phyloP scores from a whole-genome alignment of 1,139 yeast species.

The Hyphopichia pseudoburtonii region DNA sequence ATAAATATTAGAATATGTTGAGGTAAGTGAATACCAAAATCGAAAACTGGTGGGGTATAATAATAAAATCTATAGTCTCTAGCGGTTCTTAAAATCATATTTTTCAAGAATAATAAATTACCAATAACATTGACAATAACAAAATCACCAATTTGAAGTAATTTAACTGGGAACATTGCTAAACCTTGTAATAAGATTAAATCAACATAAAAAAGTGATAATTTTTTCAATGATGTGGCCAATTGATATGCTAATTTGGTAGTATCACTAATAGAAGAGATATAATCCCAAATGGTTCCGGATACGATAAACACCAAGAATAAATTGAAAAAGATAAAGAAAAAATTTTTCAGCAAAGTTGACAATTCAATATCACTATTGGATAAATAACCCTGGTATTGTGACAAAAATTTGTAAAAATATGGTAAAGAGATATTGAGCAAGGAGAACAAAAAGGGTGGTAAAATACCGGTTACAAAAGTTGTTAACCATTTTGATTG shows the following conservation, averaged over 20 bases:
- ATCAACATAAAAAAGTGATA: constrained; percentile 80
- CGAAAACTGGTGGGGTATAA: constrained; percentile 74
- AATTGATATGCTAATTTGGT: constrained; percentile 68
- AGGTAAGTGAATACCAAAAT: constrained; percentile 79
- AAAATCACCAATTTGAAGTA: constrained; percentile 43
- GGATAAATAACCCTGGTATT: constrained; percentile 69
- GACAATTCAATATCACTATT: constrained; percentile 76
- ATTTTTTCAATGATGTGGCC: constrained; percentile 67
- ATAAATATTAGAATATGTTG: constrained; percentile 76
- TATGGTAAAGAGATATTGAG: constrained; percentile 69
- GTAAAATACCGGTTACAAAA: constrained; percentile 71
- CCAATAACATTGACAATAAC: constrained; percentile 33
- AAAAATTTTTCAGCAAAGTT: constrained; percentile 73
- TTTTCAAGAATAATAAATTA: constrained; percentile 46
- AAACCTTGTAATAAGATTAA: constrained; percentile 79
- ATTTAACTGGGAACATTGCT: constrained; percentile 78
- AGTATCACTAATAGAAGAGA: constrained; percentile 77
- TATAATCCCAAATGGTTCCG: constrained; percentile 74
- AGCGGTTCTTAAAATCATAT: constrained; percentile 50
- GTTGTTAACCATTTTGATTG: constrained; percentile 68
- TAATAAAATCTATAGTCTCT: constrained; percentile 64
- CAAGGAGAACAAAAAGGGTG: constrained; percentile 71
- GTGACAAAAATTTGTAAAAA: constrained; percentile 64
- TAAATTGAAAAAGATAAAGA: constrained; percentile 74
- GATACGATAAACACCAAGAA: constrained; percentile 78